Conservation (phyloP, 2,329 filamentous ascomycete species). For the Magnaporthales sp. region DNA sequence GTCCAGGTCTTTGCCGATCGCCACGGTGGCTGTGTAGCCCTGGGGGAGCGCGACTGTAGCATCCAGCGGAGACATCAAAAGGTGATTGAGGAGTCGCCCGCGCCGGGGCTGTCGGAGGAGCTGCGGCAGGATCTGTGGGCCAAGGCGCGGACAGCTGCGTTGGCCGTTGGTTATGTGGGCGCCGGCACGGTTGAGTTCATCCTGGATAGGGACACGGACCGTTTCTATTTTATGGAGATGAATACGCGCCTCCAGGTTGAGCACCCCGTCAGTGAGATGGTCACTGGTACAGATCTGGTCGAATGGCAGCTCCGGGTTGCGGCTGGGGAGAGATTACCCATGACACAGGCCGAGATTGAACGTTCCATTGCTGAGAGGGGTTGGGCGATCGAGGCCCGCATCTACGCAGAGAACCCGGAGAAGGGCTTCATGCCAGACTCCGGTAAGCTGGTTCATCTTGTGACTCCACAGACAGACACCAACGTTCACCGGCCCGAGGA, state of each 20-base stretch:
- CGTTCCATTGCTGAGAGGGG: conserved; percentile 65
- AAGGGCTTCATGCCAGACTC: conserved; percentile 89
- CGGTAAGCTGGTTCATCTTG: conserved; percentile 74
- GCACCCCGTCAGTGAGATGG: conserved; percentile 78
- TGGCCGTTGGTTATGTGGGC: conserved; percentile 78
- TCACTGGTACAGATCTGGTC: conserved; percentile 67
- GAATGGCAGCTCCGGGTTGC: conserved; percentile 88
- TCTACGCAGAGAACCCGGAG: conserved; percentile 92
- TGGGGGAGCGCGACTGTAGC: conserved; percentile 83
- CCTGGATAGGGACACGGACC: conserved; percentile 70
- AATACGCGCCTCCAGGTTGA: conserved; percentile 91
- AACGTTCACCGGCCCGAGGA: conserved; percentile 22
- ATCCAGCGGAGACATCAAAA: conserved; percentile 85
- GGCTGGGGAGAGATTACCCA: conserved; percentile 45
- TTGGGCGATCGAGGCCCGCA: conserved; percentile 88
- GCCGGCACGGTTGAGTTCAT: conserved; percentile 89
- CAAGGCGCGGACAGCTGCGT: conserved; percentile 55
- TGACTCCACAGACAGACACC: conserved; percentile 49
- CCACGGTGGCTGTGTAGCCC: conserved; percentile 68
- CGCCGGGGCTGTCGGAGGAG: conserved; percentile 53
- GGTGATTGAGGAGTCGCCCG: conserved; percentile 82
- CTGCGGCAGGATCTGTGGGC: conserved; percentile 56
- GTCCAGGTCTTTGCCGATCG: conserved; percentile 86
- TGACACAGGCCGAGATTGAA: conserved; percentile 58
- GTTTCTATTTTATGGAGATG: conserved; percentile 80